phyloP scores from a whole-genome alignment of 2,329 filamentous ascomycete species.

The Chrysoporthe cubensis region DNA sequence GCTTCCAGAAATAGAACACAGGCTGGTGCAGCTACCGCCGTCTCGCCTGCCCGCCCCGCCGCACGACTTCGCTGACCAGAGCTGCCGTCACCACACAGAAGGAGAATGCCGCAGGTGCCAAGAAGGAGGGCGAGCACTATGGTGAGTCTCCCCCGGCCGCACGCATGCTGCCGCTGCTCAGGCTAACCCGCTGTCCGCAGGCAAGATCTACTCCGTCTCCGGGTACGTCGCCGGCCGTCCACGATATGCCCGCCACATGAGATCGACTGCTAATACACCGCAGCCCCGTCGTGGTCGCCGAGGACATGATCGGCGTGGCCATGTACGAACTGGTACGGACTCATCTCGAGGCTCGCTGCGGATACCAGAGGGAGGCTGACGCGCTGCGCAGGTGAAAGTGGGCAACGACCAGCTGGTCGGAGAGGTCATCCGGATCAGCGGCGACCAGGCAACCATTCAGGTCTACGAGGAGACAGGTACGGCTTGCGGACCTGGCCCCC shows the following conservation, averaged over 20 bases:
- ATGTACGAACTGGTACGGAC: constrained; percentile 94
- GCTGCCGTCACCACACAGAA: constrained; percentile 36
- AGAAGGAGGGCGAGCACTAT: constrained; percentile 37
- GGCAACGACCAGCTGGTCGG: constrained; percentile 90
- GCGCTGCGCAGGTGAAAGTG: constrained; percentile 72
- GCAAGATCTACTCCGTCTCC: constrained; percentile 66
- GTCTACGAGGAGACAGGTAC: constrained; percentile 98
- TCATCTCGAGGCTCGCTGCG: background rate
- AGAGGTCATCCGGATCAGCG: constrained; percentile 97
- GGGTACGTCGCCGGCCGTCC: constrained; percentile 54
- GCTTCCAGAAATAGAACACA: constrained; percentile 33
- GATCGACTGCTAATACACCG: constrained; percentile 38
- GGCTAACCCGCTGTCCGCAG: constrained; percentile 38
- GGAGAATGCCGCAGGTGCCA: constrained; percentile 41
- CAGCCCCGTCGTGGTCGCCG: constrained; percentile 91
- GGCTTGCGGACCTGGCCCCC: constrained; percentile 33
- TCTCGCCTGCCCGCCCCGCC: constrained; percentile 23
- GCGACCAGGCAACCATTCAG: constrained; percentile 94
- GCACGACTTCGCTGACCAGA: constrained; percentile 20
- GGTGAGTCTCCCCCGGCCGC: constrained; percentile 41
- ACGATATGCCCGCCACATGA: constrained; percentile 6
- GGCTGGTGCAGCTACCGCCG: constrained; percentile 11
- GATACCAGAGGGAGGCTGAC: constrained; percentile 1
- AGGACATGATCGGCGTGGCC: constrained; percentile 98
- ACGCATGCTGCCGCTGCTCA: constrained; percentile 5